Conservation (phyloP, 2,329 filamentous ascomycete species). For the Nothophaeocryptopus gaeumannii region DNA sequence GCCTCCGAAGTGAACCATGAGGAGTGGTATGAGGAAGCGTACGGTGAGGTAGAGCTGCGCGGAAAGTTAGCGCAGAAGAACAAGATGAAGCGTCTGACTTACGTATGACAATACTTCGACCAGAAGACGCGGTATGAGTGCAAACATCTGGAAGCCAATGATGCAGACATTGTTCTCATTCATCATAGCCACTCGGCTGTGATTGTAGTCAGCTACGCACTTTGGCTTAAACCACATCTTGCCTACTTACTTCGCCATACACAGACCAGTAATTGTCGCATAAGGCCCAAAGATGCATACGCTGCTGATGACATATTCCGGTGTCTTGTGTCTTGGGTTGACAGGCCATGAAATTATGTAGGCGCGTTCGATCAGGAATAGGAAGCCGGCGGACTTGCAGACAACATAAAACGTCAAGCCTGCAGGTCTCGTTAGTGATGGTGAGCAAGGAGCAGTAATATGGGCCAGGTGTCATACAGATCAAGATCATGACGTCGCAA, state of each 20-base stretch:
- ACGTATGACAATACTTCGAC: conserved; percentile 23
- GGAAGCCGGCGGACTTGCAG: conserved; percentile 15
- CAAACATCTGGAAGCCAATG: conserved; percentile 17
- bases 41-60: conserved; percentile 20
- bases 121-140: conserved; percentile 16
- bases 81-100: not conserved
- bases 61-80: conserved; percentile 1
- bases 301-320: conserved; percentile 20
- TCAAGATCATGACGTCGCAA: conserved; percentile 17
- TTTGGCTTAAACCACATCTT: not conserved
- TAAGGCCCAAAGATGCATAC: conserved; percentile 19
- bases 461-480: conserved; percentile 16
- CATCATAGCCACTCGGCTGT: conserved; percentile 16
- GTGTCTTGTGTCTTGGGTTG: conserved; percentile 15
- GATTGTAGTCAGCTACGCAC: not conserved
- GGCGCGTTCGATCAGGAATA: conserved; percentile 23
- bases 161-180: conserved; percentile 18
- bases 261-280: conserved; percentile 9
- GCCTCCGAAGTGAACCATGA: conserved; percentile 21
- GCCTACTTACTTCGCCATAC: conserved; percentile 16
- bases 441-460: not conserved
- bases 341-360: conserved; percentile 25
- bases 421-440: not conserved
- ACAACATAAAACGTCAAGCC: conserved; percentile 22
- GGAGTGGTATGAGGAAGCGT: conserved; percentile 20